These are phyloP conservation scores for Ananas comosus DNA, from an alignment of 176 grass and related monocot genomes.

Conservation along the genomic window DNA sequence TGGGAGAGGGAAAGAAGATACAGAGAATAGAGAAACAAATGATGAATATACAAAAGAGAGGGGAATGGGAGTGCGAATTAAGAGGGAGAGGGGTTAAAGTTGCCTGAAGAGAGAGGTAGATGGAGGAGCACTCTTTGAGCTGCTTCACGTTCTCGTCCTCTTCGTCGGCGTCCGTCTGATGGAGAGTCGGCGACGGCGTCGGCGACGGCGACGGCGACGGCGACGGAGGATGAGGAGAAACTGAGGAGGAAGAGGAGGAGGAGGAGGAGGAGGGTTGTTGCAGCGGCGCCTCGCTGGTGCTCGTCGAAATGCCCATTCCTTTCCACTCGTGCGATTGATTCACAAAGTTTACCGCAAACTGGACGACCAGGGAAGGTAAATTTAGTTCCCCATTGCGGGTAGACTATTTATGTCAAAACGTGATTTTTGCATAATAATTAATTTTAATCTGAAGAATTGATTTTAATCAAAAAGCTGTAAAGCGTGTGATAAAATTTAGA, in stretches of 20 bases:
- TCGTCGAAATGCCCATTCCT: constrained; percentile 37
- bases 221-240: neutral
- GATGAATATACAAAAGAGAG: neutral
- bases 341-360: neutral
- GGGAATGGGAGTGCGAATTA: neutral
- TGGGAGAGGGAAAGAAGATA: neutral
- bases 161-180: constrained; percentile 55
- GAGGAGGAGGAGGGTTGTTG: constrained; percentile 9
- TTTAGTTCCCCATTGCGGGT: too few species aligned
- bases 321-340: constrained; percentile 6
- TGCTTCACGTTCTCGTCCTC: constrained; percentile 89
- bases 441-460: too few species aligned
- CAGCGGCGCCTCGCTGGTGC: constrained; percentile 5
- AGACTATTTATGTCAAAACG: too few species aligned
- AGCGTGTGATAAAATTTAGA: too few species aligned
- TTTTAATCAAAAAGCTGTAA: too few species aligned
- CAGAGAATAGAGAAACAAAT: neutral
- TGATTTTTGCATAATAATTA: too few species aligned
- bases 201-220: too few species aligned
- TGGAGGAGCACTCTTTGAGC: constrained; percentile 66
- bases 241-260: neutral
- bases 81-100: neutral
- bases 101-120: constrained; percentile 83
- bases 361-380: too few species aligned
- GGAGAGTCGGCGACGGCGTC: constrained; percentile 19